Evolutionary conservation across 257 asterid species (phyloP), one percentile per base, ranked within the genome.

Genomic region (Solanum chilense): DNA sequence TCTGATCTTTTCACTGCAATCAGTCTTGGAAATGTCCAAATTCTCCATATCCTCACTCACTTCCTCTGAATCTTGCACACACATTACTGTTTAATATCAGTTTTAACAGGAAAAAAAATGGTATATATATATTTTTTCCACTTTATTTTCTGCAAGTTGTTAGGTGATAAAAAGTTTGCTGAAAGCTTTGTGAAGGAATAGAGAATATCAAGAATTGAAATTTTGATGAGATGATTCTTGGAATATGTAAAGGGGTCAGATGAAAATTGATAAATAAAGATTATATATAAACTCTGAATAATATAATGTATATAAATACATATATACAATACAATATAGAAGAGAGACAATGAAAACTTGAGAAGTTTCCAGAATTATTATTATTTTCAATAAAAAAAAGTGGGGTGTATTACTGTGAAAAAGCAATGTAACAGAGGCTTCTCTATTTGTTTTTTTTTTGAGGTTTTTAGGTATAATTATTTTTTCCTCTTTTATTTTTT

Each of bases 21-120:
- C 90, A 60, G 86, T 90, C 85, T 78, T 88, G 16, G 93, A 91
- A 64, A 94, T 87, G 27, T 88, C 92, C 89, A 90, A 82, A 73
- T 90, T 93, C 56, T 94, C 96, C 94, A 91, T 92, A 83, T 87
- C 94, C 27, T 91, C 95, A 45, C 87, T 89, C 82, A 89, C 94
- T 90, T 92, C 93, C 90, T 95, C 98, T 58, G 93, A 92, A 86
- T 93, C 99, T 90, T 93, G 97, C 52, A 96, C 93, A 87, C 98
- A 92, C 99, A 94, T 95, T 75, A 88, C 83, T 39, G 33, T 13
- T 60, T 83, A 6, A 73, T n/a, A 42, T 13, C 71, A 68, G 25
- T 37, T 68, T 84, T 25, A 64, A 18, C 86, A 31, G 12, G 14
- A 1, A n/a, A 56, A 18, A 82, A 47, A 80, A 8, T 44, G 39